Evolutionary conservation across 2,329 filamentous ascomycete species (phyloP).

Genomic region (Lasiodiplodia theobromae): DNA sequence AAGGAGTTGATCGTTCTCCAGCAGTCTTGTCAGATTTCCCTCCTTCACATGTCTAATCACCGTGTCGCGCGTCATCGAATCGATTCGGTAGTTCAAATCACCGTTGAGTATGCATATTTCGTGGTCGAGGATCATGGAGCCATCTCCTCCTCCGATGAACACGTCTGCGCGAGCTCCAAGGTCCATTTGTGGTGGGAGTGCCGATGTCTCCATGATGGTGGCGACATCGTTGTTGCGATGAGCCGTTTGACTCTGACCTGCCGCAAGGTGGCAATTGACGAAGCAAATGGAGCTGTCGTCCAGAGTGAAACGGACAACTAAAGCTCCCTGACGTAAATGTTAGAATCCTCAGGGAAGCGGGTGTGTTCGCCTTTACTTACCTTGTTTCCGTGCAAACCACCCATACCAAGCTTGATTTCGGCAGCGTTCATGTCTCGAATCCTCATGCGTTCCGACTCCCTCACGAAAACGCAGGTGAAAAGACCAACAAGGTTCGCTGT

Average conservation of each 20-base stretch:
- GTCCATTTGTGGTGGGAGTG: conserved; percentile 77
- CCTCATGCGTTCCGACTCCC: conserved; percentile 75
- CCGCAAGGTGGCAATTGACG: conserved; percentile 95
- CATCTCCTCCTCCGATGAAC: conserved; percentile 91
- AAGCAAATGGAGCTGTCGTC: conserved; percentile 96
- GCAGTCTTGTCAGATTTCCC: conserved; percentile 81
- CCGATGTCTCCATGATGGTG: conserved; percentile 80
- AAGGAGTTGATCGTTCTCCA: conserved; percentile 92
- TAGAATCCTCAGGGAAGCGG: background rate
- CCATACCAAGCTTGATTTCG: conserved; percentile 96
- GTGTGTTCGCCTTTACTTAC: conserved; percentile 42
- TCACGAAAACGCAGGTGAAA: conserved; percentile 96
- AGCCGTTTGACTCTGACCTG: conserved; percentile 88
- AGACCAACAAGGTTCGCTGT: conserved; percentile 90
- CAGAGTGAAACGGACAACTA: conserved; percentile 88
- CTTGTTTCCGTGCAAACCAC: conserved; percentile 94
- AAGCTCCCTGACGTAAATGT: conserved; percentile 66
- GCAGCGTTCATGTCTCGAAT: conserved; percentile 79
- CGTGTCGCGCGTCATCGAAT: conserved; percentile 92
- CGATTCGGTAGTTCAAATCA: conserved; percentile 97
- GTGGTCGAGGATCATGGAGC: conserved; percentile 92
- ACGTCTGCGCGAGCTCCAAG: conserved; percentile 72
- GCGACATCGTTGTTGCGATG: conserved; percentile 93
- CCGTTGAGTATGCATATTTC: conserved; percentile 97
- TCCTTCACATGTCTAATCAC: conserved; percentile 85